Base-by-base conservation (phyloP, 2,329 filamentous ascomycete species). In the Mycosphaerelloides madeirae region DNA sequence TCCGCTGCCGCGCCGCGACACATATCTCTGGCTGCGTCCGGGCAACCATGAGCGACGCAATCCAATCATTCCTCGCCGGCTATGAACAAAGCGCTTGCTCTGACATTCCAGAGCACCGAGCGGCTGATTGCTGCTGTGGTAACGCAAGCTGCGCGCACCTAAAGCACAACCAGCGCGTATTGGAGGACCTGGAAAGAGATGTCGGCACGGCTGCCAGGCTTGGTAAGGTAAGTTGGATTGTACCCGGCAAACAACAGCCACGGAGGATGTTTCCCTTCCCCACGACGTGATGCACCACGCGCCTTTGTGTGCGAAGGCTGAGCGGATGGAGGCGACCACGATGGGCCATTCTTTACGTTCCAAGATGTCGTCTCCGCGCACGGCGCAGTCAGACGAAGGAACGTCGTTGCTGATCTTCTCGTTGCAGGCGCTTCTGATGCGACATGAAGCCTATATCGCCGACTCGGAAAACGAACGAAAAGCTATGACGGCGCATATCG, bases 391-490 rank as follows among this genome's bases (percentile, higher is more conserved):
- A 8, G 28, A 34, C 25, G 39, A 31, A 40, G 31, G 25, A 22
- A 28, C 37, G 14, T 77, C 76, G 71, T 85, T 54, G 55, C 59
- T 94, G 69, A 94, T 81, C 41, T 85, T 80, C 68, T 72, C 78
- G 42, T 68, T 84, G 47, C 82, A 97, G 93, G 89, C 89, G 48
- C 77, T 98, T 44, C 80, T 98, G 32, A 81, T 85, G 53, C 85
- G 91, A 59, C 90, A 98, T 78, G 90, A 97, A 73, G 82, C 86
- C 48, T 96, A 95, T 68, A 91, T 96, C 77, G 84, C 84, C 56
- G 88, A 95, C 66, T 88, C 90, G 48, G 89, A 95, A 72, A 81
- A 82, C 57, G 89, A 96, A 65, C 85, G 90, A 49, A 72, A 76
- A 49, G 79, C 83, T 49, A 81, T 96, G 68, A 77, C 79, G 34